Base-by-base conservation (phyloP, 202 grass and related monocot species). In the Panicum virgatum region DNA sequence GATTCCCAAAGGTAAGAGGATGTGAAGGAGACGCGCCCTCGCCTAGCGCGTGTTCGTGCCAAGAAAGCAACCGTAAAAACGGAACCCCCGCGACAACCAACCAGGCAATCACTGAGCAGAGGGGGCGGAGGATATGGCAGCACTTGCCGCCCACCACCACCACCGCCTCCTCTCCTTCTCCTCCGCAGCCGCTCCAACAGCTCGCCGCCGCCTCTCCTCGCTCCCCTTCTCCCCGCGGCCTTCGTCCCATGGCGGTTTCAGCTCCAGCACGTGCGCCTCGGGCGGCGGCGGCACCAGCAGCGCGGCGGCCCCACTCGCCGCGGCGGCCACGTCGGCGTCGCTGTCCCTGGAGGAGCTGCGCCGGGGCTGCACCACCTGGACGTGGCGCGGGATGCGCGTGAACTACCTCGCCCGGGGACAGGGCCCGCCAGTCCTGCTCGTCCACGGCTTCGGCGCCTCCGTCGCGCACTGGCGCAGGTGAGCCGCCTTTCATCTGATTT, bases 361-460 rank as follows among this genome's bases (percentile, higher is more conserved):
- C 74, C 66, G 81, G 34, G 89, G 80, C 69, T 92, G 86, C 89
- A 83, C 70, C 40, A 76, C 40, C 5, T 96, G 90, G 92, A 87
- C 68, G 9, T 98, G 96, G 96, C 89, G 87, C 30, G 96, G 87
- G 18, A 91, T 90, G 76, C 67, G 80, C 22, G 80, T 95, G 67
- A 98, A 92, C 86, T 98, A 95, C 80, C 86, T 98, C 38, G 85
- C 89, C 74, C 88, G 77, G 63, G 92, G 96, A 19, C 76, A 82
- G 39, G 96, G 96, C 23, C 87, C 85, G 75, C 88, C 92, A 5
- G 38, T 98, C 80, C 72, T 98, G 53, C 96, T 98, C 62, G 90
- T 95, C 84, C 96, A 98, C 68, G 96, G 96, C 43, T 98, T 98
- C 72, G 96, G 96, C 66, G 90, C 96, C 87, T 98, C 96, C 32